Evolutionary conservation across 768 basidiomycete species (phyloP).

Genomic region (Ramaria sp.): DNA sequence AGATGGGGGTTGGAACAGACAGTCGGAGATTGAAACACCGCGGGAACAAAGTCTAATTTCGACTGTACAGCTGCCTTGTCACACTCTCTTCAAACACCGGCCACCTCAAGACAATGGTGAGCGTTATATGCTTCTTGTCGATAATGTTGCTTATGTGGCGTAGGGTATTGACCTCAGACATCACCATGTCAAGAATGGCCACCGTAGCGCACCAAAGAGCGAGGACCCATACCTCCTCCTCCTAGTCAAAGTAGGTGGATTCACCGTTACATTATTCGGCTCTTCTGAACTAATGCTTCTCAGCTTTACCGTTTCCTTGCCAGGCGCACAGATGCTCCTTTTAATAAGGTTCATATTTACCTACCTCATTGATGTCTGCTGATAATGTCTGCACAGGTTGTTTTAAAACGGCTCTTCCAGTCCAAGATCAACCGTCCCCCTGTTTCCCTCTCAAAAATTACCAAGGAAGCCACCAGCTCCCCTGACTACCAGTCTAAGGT

Average conservation of each 20-base stretch:
- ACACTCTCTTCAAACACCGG: slow-evolving; percentile 27
- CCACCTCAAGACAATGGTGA: slow-evolving; percentile 26
- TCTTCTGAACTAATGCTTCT: slow-evolving; percentile 7
- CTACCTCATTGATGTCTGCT: slow-evolving; percentile 13
- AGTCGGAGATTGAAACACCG: slow-evolving; percentile 8
- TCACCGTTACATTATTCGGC: slow-evolving; percentile 3
- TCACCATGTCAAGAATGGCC: slow-evolving; percentile 99
- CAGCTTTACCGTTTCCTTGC: slow-evolving; percentile 99
- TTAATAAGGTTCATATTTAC: slow-evolving; percentile 69
- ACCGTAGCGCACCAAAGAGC: slow-evolving; percentile 90
- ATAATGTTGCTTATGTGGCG: neutral
- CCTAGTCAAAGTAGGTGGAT: slow-evolving; percentile 77
- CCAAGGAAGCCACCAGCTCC: slow-evolving; percentile 65
- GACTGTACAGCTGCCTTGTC: slow-evolving; percentile 61
- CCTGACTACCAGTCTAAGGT: slow-evolving; percentile 67
- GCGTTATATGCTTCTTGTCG: slow-evolving; percentile 12
- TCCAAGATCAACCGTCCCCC: slow-evolving; percentile 97
- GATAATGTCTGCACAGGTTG: slow-evolving; percentile 39
- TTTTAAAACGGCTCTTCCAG: slow-evolving; percentile 94
- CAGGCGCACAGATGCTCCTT: slow-evolving; percentile 86
- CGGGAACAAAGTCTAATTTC: slow-evolving; percentile 25
- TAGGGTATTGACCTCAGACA: slow-evolving; percentile 92
- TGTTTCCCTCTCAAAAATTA: slow-evolving; percentile 86
- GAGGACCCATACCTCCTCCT: slow-evolving; percentile 99
- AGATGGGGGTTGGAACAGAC: slow-evolving; percentile 50